These are phyloP conservation scores for Stentor coeruleus DNA, from an alignment of 73 alveolate genomes.

Conservation along the genomic window DNA sequence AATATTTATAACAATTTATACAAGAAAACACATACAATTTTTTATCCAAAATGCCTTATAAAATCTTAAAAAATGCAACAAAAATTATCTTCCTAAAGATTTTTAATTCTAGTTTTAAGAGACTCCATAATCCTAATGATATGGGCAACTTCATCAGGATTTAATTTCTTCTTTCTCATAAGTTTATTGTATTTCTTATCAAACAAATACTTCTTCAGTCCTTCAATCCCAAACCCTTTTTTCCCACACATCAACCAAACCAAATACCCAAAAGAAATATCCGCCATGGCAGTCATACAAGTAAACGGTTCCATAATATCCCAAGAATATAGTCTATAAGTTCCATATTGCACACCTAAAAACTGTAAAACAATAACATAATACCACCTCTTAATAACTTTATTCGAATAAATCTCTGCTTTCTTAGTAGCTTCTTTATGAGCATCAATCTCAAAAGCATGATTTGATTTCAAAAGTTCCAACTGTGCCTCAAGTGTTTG, in stretches of 20 bases:
- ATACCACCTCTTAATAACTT: background rate
- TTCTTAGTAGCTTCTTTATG: background rate
- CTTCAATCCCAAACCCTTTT: background rate
- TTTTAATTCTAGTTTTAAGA: background rate
- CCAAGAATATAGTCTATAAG: conserved; percentile 51
- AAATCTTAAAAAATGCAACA: background rate
- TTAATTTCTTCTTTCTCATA: background rate
- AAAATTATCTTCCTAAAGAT: background rate
- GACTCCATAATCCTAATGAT: background rate
- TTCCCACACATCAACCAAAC: conserved; percentile 38
- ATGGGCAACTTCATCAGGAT: background rate
- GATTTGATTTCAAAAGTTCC: background rate
- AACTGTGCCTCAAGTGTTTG: background rate
- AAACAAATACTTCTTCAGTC: background rate
- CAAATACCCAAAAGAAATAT: conserved; percentile 38
- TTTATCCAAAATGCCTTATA: too few relatives aligned
- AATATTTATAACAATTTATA: too few relatives aligned
- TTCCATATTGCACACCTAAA: conserved; percentile 40
- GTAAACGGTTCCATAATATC: conserved; percentile 62
- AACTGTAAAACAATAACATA: background rate
- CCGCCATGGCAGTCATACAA: conserved; percentile 43
- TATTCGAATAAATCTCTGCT: background rate
- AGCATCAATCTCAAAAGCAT: background rate
- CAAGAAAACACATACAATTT: too few relatives aligned
- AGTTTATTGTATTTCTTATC: background rate